Percentiles rank a stretch among this genome's conserved stretches.
Evolutionary conservation across 2,329 filamentous ascomycete species (phyloP).

Genomic region (Colletotrichum gigasporum): DNA sequence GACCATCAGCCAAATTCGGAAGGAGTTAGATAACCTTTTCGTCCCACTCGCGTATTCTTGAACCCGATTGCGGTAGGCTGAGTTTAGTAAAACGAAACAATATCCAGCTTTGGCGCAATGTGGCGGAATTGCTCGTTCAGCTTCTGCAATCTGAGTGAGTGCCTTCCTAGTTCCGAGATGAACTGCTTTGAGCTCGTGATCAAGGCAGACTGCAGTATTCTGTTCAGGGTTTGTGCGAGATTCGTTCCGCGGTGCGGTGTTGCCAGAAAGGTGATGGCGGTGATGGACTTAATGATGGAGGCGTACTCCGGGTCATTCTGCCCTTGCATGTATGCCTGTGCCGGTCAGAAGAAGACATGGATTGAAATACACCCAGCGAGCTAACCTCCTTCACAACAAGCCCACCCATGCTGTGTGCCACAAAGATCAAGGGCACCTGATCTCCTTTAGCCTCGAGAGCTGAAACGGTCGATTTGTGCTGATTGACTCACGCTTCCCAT

Average conservation of each 20-base stretch:
- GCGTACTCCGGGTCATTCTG: constrained; percentile 41
- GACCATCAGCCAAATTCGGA: too few relatives aligned
- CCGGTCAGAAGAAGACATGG: too few relatives aligned
- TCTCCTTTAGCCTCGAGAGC: too few relatives aligned
- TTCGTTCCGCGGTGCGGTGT: constrained; percentile 53
- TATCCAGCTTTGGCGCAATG: constrained; percentile 42
- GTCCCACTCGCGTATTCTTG: too few relatives aligned
- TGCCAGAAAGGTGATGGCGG: constrained; percentile 49
- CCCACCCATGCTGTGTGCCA: constrained; percentile 37
- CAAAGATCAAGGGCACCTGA: too few relatives aligned
- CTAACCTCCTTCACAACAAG: constrained; percentile 43
- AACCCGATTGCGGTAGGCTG: constrained; percentile 35
- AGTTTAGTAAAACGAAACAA: constrained; percentile 59
- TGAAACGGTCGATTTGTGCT: too few relatives aligned
- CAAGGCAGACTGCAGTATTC: constrained; percentile 39
- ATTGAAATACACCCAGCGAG: constrained; percentile 56
- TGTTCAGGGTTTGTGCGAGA: constrained; percentile 45
- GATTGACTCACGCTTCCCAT: too few relatives aligned
- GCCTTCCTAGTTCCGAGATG: constrained; percentile 47
- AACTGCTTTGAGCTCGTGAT: constrained; percentile 43
- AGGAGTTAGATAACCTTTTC: too few relatives aligned
- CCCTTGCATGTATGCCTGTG: constrained; percentile 46
- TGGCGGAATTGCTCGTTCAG: constrained; percentile 57
- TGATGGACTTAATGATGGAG: constrained; percentile 39
- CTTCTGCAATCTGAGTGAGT: constrained; percentile 44